Evolutionary conservation across 192 early-diverging fungal species (phyloP).

Genomic region (Chytriomyces confervae): DNA sequence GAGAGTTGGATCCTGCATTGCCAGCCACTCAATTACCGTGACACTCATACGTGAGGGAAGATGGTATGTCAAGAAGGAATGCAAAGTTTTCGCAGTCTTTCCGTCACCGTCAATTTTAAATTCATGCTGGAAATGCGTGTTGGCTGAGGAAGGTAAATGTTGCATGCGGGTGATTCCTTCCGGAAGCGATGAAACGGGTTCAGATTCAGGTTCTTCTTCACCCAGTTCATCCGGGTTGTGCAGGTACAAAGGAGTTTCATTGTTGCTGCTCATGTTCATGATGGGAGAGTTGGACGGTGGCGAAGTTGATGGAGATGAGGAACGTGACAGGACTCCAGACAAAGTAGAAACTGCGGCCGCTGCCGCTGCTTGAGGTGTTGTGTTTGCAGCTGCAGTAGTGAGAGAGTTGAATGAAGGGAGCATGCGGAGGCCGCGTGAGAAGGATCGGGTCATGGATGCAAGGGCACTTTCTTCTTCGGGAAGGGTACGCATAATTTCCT

Average conservation of each 20-base stretch:
- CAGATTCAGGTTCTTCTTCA: background rate
- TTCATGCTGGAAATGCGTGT: slow-evolving; percentile 20
- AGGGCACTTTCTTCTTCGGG: background rate
- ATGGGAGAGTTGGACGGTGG: too few relatives aligned
- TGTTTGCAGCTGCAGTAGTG: too few relatives aligned
- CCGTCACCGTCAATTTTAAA: slow-evolving; percentile 27
- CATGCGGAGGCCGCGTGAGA: slow-evolving; percentile 15
- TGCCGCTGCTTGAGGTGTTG: too few relatives aligned
- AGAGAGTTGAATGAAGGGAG: background rate
- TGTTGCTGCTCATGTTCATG: background rate
- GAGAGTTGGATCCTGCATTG: slow-evolving; percentile 29
- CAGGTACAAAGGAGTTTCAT: background rate
- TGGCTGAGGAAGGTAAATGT: background rate
- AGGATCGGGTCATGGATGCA: slow-evolving; percentile 1
- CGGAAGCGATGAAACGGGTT: background rate
- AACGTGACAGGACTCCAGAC: too few relatives aligned
- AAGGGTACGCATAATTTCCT: slow-evolving; percentile 19
- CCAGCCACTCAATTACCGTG: slow-evolving; percentile 33
- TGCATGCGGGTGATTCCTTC: slow-evolving; percentile 7
- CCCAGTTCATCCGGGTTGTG: background rate
- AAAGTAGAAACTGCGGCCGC: too few relatives aligned
- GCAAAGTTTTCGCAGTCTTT: slow-evolving; percentile 8
- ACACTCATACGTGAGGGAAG: slow-evolving; percentile 18
- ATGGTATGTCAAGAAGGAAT: slow-evolving; percentile 6
- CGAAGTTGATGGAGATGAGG: too few relatives aligned